Evolutionary conservation across 768 basidiomycete species (phyloP).

Genomic region (Amanita phalloides): DNA sequence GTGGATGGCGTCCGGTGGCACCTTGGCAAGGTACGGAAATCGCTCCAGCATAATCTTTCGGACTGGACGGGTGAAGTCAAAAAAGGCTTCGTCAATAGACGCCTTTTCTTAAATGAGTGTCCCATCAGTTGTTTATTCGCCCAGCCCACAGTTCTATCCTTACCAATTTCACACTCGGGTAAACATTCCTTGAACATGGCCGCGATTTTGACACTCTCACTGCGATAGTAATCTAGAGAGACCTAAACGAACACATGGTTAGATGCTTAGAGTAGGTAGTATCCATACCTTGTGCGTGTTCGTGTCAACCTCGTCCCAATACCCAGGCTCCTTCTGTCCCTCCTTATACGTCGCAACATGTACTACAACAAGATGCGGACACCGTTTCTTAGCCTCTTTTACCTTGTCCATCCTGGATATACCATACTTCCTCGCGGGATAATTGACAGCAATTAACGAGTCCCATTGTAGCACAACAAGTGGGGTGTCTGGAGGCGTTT

Average conservation of each 20-base stretch:
- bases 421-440: conserved; percentile 85
- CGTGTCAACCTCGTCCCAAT: conserved; percentile 85
- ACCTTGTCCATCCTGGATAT: conserved; percentile 87
- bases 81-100: conserved; percentile 94
- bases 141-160: conserved; percentile 2
- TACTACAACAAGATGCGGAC: conserved; percentile 74
- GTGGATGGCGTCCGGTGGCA: conserved; percentile 56
- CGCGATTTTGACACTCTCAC: conserved; percentile 84
- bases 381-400: conserved; percentile 75
- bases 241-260: conserved; percentile 38
- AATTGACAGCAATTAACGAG: conserved; percentile 87
- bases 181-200: conserved; percentile 72
- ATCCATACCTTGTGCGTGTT: conserved; percentile 81
- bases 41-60: conserved; percentile 61
- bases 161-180: conserved; percentile 76
- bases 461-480: conserved; percentile 88
- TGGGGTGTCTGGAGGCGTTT: conserved; percentile 46
- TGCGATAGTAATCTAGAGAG: conserved; percentile 85
- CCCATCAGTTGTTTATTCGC: not conserved
- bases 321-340: conserved; percentile 78
- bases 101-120: conserved; percentile 67
- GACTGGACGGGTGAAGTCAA: conserved; percentile 82
- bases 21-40: conserved; percentile 65
- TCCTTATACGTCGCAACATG: conserved; percentile 95
- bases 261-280: not conserved